Base-by-base conservation (phyloP, 257 asterid genomes). In the Gentiana macrophylla region DNA sequence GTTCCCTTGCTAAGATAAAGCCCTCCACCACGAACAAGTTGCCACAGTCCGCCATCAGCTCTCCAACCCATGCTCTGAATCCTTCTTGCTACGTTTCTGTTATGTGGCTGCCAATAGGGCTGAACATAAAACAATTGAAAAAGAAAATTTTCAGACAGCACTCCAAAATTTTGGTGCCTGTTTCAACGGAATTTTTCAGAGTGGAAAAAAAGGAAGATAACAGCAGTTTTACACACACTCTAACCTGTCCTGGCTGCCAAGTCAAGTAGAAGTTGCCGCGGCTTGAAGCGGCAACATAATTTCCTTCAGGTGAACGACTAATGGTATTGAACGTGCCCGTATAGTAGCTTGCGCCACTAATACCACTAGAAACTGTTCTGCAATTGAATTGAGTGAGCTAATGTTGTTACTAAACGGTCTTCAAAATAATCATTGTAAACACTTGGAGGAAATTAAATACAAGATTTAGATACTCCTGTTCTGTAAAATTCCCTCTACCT, bases 281-380 rank as follows among this genome's bases (percentile, higher is more conserved):
- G 77, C 97, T 91, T 70, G 97, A 91, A 63, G 88, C 98, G 61
- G 98, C 98, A 59, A 91, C 94, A 75, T 91, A 91, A 60, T 80
- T 82, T 62, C 98, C 97, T 12, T 91, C 94, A 38, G 95, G 97
- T 53, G 98, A 91, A 69, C 98, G 95, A 67, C 83, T 88, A 50
- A 91, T 95, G 12, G 88, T 69, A 69, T 80, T 87, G 66, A 91
- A 91, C 50, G 98, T 87, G 50, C 98, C 98, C 8, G 98, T 91
- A 55, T 91, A 91, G 84, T 91, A 91, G 59, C 98, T 91, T 61
- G 98, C 97, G 60, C 98, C 97, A 75, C 98, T 88, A 71, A 91
- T 91, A 62, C 98, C 98, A 74, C 98, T 91, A 12, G 97, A 91
- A 76, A 85, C 95, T 68, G 98, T 87, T 85, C 98, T 91, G 98